These are phyloP conservation scores for Pochonia chlamydosporia DNA, from an alignment of 2,329 filamentous ascomycete genomes.

Conservation along the genomic window DNA sequence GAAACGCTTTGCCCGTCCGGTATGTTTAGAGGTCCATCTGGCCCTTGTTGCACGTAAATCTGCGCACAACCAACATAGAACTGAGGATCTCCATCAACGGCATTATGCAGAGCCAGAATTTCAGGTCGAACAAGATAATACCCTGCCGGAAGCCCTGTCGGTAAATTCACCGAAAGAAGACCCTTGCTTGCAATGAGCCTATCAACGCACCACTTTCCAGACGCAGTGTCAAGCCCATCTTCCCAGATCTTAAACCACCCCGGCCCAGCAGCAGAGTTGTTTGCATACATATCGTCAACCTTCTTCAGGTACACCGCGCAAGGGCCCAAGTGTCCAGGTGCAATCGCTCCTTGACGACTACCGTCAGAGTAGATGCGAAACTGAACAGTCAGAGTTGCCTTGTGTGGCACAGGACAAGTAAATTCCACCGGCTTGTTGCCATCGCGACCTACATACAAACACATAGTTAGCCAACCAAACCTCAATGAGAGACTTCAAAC, in stretches of 20 bases:
- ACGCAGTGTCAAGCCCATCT: slow-evolving; percentile 53
- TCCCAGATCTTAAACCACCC: slow-evolving; percentile 80
- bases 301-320: slow-evolving; percentile 71
- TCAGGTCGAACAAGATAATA: slow-evolving; percentile 70
- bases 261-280: slow-evolving; percentile 46
- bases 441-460: slow-evolving; percentile 29
- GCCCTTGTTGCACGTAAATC: slow-evolving; percentile 50
- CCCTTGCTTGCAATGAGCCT: slow-evolving; percentile 60
- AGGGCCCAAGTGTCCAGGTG: slow-evolving; percentile 58
- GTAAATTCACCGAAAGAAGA: slow-evolving; percentile 56
- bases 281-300: slow-evolving; percentile 47
- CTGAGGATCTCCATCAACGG: slow-evolving; percentile 55
- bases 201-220: slow-evolving; percentile 63
- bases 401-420: slow-evolving; percentile 43
- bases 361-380: slow-evolving; percentile 58
- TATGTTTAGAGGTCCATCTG: slow-evolving; percentile 35
- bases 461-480: background rate
- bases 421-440: slow-evolving; percentile 40
- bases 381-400: slow-evolving; percentile 57
- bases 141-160: slow-evolving; percentile 54
- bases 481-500: no score
- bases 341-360: slow-evolving; percentile 48
- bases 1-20: slow-evolving; percentile 32
- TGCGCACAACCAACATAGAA: slow-evolving; percentile 71
- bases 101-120: slow-evolving; percentile 62